Evolutionary conservation across 2,329 filamentous ascomycete genomes (phyloP).

Genomic region (Nemania diffusa): DNA sequence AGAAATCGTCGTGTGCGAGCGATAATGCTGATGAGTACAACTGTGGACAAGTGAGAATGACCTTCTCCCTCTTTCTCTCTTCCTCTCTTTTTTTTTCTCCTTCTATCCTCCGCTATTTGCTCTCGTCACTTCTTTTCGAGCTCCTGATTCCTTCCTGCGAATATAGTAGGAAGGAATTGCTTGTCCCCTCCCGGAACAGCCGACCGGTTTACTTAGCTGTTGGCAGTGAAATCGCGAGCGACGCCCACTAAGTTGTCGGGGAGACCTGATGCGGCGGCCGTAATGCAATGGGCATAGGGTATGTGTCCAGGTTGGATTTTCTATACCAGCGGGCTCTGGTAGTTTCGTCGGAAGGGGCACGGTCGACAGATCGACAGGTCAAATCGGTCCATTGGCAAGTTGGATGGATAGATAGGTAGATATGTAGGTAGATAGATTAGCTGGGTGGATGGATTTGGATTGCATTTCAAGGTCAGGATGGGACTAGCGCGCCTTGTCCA

Average conservation of each 20-base stretch:
- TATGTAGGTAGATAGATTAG: not conserved
- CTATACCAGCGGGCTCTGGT: constrained; percentile 16
- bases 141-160: constrained; percentile 10
- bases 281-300: constrained; percentile 1
- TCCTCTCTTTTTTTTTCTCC: constrained; percentile 8
- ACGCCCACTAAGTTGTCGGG: constrained; percentile 8
- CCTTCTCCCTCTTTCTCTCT: not conserved
- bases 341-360: constrained; percentile 27
- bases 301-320: constrained; percentile 9
- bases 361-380: not conserved
- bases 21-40: constrained; percentile 24
- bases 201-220: constrained; percentile 35
- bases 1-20: constrained; percentile 32
- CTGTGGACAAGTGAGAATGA: not conserved
- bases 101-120: not conserved
- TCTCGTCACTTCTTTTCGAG: not conserved
- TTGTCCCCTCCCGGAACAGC: constrained; percentile 36
- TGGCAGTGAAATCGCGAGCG: constrained; percentile 17
- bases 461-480: constrained; percentile 25
- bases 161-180: constrained; percentile 11
- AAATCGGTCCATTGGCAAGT: constrained; percentile 23
- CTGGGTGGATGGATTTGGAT: constrained; percentile 20
- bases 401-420: constrained; percentile 16
- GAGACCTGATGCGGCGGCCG: constrained; percentile 13
- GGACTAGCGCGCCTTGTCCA: constrained; percentile 33